Percentiles rank a stretch among this genome's conserved stretches.
phyloP scores from a whole-genome alignment of 345 rosid species.

The Raphanus sativus region DNA sequence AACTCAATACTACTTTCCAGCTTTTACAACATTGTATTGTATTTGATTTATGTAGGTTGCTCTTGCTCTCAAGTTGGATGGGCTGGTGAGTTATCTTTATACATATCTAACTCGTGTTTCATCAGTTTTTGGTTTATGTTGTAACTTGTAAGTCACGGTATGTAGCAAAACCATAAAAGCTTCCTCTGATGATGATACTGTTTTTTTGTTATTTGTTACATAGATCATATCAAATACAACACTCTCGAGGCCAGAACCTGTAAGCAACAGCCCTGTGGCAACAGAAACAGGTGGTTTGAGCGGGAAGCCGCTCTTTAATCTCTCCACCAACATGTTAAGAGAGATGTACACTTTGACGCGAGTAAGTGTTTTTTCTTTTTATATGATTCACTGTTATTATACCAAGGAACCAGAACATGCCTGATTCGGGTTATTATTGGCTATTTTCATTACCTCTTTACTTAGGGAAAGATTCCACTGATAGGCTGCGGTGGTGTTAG shows the following conservation, averaged over 20 bases:
- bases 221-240: constrained; percentile 97
- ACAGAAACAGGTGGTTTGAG: constrained; percentile 89
- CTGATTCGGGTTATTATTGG: constrained; percentile 3
- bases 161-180: no score
- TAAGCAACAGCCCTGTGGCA: constrained; percentile 52
- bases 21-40: constrained; percentile 38
- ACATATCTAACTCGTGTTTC: background rate
- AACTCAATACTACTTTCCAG: no score
- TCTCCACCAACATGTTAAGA: constrained; percentile 73
- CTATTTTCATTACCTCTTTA: background rate
- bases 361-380: constrained; percentile 64
- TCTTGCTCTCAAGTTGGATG: constrained; percentile 92
- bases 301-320: constrained; percentile 76
- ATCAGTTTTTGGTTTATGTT: no score
- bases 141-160: no score
- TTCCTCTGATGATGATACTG: background rate
- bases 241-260: constrained; percentile 79
- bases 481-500: constrained; percentile 93
- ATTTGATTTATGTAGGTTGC: constrained; percentile 67
- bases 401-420: background rate
- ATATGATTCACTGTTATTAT: no score
- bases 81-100: constrained; percentile 62
- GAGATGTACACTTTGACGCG: constrained; percentile 91
- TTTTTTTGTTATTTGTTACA: no score
- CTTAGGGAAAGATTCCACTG: constrained; percentile 88